phyloP scores from a whole-genome alignment of 108 stramenopile genomes.

The Pseudonitzschia multiseries region DNA sequence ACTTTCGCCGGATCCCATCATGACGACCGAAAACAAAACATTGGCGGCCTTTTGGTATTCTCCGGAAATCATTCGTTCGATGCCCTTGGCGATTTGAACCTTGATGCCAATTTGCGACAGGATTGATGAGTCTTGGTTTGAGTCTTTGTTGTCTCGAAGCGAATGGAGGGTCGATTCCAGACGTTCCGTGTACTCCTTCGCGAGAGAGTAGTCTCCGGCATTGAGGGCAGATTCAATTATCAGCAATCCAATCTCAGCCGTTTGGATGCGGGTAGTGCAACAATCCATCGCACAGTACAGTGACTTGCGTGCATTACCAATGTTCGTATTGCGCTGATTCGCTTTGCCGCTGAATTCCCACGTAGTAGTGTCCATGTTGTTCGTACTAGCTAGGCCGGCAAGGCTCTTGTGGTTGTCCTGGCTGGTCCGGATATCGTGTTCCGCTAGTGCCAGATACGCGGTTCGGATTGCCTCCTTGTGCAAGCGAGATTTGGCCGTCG shows the following conservation, averaged over 20 bases:
- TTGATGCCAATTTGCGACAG: slow-evolving; percentile 23
- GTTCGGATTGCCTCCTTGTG: slow-evolving; percentile 80
- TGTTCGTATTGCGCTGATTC: neutral
- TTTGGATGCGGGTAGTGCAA: slow-evolving; percentile 58
- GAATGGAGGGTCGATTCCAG: slow-evolving; percentile 21
- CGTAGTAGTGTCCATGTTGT: neutral
- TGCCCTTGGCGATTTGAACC: slow-evolving; percentile 33
- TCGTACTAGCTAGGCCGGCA: neutral
- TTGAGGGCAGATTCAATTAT: slow-evolving; percentile 54
- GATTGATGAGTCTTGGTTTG: neutral
- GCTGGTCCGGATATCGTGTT: slow-evolving; percentile 42
- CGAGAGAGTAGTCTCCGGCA: slow-evolving; percentile 37
- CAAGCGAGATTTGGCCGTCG: slow-evolving; percentile 65
- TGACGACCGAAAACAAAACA: slow-evolving; percentile 12
- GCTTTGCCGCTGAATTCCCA: neutral
- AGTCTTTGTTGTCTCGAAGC: neutral
- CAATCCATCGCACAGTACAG: slow-evolving; percentile 60
- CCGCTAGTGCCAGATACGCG: slow-evolving; percentile 60
- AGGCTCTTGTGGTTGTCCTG: slow-evolving; percentile 6
- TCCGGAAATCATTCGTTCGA: slow-evolving; percentile 35
- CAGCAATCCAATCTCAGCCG: slow-evolving; percentile 52
- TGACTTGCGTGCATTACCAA: slow-evolving; percentile 38
- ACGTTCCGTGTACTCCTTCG: slow-evolving; percentile 20
- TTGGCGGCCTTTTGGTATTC: slow-evolving; percentile 31
- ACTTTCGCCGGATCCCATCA: neutral